Base-by-base conservation (phyloP, 2,329 filamentous ascomycete genomes). In the Xylariaceae sp. region DNA sequence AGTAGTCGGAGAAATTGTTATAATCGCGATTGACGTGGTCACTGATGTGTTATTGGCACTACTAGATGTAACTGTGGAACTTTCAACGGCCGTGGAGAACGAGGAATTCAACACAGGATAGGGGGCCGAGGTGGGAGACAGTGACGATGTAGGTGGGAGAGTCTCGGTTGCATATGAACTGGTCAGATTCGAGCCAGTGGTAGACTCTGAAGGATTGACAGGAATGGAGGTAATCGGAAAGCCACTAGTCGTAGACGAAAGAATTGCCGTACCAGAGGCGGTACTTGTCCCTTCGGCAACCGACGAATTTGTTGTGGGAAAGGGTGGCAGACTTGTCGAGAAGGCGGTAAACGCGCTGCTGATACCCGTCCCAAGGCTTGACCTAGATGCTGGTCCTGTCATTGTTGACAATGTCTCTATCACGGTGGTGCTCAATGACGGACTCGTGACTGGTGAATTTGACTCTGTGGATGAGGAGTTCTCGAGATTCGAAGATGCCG, bases 1-100 rank as follows among this genome's bases (percentile, higher is more conserved):
- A 9, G 53, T 58, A 31, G 48, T 53, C 19, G 49, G 51, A 22
- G 54, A 42, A 7, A 53, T 18, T 13, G 56, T 54, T 28, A 53
- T 31, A 7, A 48, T 53, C 34, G 47, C 11, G 7, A 31, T 41
- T n/a, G 48, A 55, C n/a, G 54, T 54, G 22, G 57, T 50, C 14
- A 49, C 1, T 10, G 13, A 55, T n/a, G 41, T 53, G 34, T 14
- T 45, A 45, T 42, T 53, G 11, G 31, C 18, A 17, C 16, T 43
- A 14, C 44, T 45, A 13, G 40, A 34, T 41, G 40, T 50, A 13
- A 13, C 34, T 10, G 16, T 38, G 34, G 34, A 38, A 16, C 34
- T 16, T 14, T 9, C 16, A 38, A 16, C 16, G 13, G 10, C 16
- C 5, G 9, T 38, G 13, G 34, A 16, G 5, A 16, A 10, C 16